Base-by-base conservation (phyloP, 345 rosid species). In the Alliaria petiolata region DNA sequence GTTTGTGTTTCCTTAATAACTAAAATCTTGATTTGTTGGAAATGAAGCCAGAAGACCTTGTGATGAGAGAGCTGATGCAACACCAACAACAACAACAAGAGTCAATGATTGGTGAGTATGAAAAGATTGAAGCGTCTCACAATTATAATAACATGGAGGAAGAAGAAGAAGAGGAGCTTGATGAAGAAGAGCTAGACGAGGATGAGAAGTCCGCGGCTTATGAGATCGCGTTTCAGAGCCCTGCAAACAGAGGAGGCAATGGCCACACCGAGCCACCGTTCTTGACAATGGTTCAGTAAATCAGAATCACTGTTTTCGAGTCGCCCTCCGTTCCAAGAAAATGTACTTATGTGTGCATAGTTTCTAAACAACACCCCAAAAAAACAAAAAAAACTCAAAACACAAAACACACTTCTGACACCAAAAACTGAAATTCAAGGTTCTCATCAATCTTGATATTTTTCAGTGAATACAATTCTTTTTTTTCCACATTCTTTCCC, bases 1-100 rank as follows among this genome's bases (percentile, higher is more conserved):
- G 13, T 58, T 51, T 30, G 28, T 30, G 28, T 72, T 87, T 76
- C 72, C 81, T 28, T 75, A 53, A 46, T 47, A 63, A 31, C 70
- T 76, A 57, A 70, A 62, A 56, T 63, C 60, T 76, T 35, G 53
- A 47, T 80, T 75, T 74, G 79, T 74, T 80, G 74, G 55, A 59
- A 83, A 80, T 87, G 90, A 87, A 87, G 93, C 90, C 90, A 87
- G 93, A 84, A 85, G 88, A 84, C 86, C 83, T 79, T 75, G 80
- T 87, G 88, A 85, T 85, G 88, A 85, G 82, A 79, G 87, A 85
- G 82, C 58, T 84, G 82, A 82, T 78, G 52, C 70, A 70, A 45
- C 80, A 77, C 61, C 79, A 69, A 67, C 79, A 76, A 33, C 80
- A 79, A 40, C 71, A 65, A 22, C 76, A 73, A 12, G 71, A 67